These are phyloP conservation scores for Geotrichum macrosporum DNA, from an alignment of 1,139 yeast species.

Conservation along the genomic window DNA sequence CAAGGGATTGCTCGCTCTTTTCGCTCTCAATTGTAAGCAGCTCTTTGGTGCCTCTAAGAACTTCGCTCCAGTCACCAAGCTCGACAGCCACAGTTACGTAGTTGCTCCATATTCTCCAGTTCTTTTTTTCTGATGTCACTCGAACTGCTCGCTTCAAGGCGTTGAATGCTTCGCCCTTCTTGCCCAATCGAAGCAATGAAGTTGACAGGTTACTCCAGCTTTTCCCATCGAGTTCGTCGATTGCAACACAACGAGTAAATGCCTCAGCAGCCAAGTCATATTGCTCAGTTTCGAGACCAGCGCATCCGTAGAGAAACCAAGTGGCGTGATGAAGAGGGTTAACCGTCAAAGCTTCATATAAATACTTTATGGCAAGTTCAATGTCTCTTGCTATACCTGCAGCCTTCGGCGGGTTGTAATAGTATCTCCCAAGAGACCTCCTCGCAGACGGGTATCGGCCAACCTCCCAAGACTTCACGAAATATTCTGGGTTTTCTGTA, in stretches of 20 bases:
- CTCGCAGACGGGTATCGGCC: conserved; percentile 84
- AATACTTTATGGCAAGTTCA: conserved; percentile 56
- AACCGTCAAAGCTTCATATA: conserved; percentile 67
- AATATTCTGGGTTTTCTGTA: conserved; percentile 65
- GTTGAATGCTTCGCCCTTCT: conserved; percentile 70
- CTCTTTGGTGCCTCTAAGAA: conserved; percentile 63
- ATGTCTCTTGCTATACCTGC: conserved; percentile 54
- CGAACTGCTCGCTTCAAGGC: conserved; percentile 77
- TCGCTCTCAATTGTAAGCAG: conserved; percentile 54
- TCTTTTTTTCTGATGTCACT: conserved; percentile 57
- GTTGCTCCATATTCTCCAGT: conserved; percentile 92
- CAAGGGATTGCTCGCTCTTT: conserved; percentile 63
- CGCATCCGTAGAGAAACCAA: conserved; percentile 91
- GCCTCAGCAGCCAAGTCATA: conserved; percentile 86
- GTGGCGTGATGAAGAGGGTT: conserved; percentile 78
- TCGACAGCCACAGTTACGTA: conserved; percentile 77
- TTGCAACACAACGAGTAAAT: conserved; percentile 81
- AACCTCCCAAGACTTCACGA: conserved; percentile 85
- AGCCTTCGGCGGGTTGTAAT: conserved; percentile 58
- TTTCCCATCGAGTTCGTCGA: conserved; percentile 76
- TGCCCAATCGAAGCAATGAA: conserved; percentile 61
- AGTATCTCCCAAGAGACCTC: conserved; percentile 70
- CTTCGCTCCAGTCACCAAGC: conserved; percentile 83
- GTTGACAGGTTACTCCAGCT: conserved; percentile 96
- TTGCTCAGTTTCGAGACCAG: conserved; percentile 71